Evolutionary conservation across 129 eudicot genomes (phyloP).

Genomic region (Flaveria bidentis): DNA sequence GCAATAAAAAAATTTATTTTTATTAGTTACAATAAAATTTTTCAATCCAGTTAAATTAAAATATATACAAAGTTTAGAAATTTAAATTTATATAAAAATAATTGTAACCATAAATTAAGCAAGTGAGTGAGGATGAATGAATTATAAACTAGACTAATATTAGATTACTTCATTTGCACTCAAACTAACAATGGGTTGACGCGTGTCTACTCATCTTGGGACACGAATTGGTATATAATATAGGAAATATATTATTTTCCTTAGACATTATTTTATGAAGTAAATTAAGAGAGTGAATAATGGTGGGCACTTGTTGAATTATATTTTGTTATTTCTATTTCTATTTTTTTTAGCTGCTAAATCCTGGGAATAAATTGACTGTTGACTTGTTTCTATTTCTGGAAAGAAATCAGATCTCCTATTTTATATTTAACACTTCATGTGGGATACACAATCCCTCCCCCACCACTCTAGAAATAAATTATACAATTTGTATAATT

Average conservation of each 20-base stretch:
- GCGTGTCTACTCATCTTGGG: conserved; percentile 18
- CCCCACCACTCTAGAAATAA: too few species aligned
- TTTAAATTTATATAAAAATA: too few species aligned
- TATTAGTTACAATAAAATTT: too few species aligned
- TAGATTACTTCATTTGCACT: not conserved
- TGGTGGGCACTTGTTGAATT: not conserved
- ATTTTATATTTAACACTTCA: not conserved
- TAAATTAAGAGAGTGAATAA: conserved; percentile 2
- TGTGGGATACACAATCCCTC: not conserved
- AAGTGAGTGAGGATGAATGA: too few species aligned
- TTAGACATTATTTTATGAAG: not conserved
- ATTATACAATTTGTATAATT: too few species aligned
- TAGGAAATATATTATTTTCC: not conserved
- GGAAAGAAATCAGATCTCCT: not conserved
- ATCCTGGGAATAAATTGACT: conserved; percentile 25
- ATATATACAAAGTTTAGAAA: too few species aligned
- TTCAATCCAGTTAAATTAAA: too few species aligned
- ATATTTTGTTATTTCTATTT: too few species aligned
- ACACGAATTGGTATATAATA: conserved; percentile 9
- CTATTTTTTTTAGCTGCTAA: not conserved
- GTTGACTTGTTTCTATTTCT: conserved; percentile 29
- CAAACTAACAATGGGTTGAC: conserved; percentile 3
- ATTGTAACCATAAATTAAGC: too few species aligned
- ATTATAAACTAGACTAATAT: not conserved
- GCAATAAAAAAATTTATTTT: too few species aligned